These are phyloP conservation scores for Trypanosoma brucei DNA, from an alignment of 208 protist species.

Conservation along the genomic window DNA sequence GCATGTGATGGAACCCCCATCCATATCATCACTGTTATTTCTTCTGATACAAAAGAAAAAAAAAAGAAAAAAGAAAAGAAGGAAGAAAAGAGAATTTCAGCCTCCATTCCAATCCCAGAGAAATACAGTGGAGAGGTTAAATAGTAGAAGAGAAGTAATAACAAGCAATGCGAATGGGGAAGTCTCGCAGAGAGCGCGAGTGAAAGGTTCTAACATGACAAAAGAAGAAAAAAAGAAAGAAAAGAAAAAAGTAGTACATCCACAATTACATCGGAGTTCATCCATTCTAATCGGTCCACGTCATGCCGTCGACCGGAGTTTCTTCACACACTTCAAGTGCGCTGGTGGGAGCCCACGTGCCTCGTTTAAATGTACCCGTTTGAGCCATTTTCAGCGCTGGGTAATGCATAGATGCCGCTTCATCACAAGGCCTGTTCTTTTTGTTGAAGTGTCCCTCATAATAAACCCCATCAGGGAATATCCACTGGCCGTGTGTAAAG, in stretches of 20 bases:
- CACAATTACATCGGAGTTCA: slow-evolving; percentile 6
- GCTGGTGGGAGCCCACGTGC: slow-evolving; percentile 71
- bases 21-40: too few relatives aligned
- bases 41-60: too few relatives aligned
- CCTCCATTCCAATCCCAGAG: too few relatives aligned
- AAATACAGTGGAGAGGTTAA: too few relatives aligned
- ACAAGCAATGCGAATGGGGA: too few relatives aligned
- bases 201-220: neutral
- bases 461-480: slow-evolving; percentile 77
- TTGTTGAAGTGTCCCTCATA: slow-evolving; percentile 89
- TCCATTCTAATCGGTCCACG: slow-evolving; percentile 36
- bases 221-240: slow-evolving; percentile 5
- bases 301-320: slow-evolving; percentile 55
- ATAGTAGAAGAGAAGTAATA: too few relatives aligned
- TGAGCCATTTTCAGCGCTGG: slow-evolving; percentile 65
- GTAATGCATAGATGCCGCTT: slow-evolving; percentile 70
- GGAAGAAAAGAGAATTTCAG: too few relatives aligned
- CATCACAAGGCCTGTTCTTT: slow-evolving; percentile 77
- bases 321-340: slow-evolving; percentile 61
- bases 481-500: slow-evolving; percentile 86
- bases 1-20: too few relatives aligned
- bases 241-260: slow-evolving; percentile 13
- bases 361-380: slow-evolving; percentile 63
- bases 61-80: too few relatives aligned
- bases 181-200: too few relatives aligned